Base-by-base conservation (phyloP, 2,329 filamentous ascomycete species). In the Diaporthe helianthi region DNA sequence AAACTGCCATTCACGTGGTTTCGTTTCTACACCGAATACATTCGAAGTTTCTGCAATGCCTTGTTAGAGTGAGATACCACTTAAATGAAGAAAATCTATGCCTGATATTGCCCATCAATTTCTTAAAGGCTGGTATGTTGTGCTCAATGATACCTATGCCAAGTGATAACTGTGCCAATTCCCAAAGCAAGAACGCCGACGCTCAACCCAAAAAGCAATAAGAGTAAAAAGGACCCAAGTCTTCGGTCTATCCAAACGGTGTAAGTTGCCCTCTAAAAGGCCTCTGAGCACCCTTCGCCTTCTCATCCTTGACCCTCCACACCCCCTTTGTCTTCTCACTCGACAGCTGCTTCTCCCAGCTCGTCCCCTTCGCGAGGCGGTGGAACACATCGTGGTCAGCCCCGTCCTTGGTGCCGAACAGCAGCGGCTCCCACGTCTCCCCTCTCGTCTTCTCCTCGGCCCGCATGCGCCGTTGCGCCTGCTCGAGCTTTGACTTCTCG, bases 401-500 rank as follows among this genome's bases (percentile, higher is more conserved):
- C 3, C 74, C 76, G 2, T 67, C 55, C 7, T 68, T 46, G 65
- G 73, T 78, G 52, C 70, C 69, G 68, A 82, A 81, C 13, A 82
- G 72, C 64, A 81, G 71, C 13, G 83, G 83, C 72, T 83, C 76
- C 82, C 83, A 85, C 0, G 71, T 73, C 13, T 77, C 74, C 7
- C 82, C 82, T 44, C 76, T 75, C 17, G 85, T 84, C 73, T 87
- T 86, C 78, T 96, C 93, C 66, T 86, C 80, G 74, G 87, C 87
- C 71, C 94, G 87, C 82, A 95, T 84, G 71, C 91, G 88, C 17
- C 94, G 86, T 81, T 97, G 94, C 33, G 89, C 88, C 75, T 94
- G 91, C 79, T 97, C 94, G 68, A 97, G 92, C 76, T 90, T 89
- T 9, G 86, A 87, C 82, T 97, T 97, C 76, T 94, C 91, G 0